Conservation (phyloP, 2,329 filamentous ascomycete genomes). For the Pseudocercospora fuligena region DNA sequence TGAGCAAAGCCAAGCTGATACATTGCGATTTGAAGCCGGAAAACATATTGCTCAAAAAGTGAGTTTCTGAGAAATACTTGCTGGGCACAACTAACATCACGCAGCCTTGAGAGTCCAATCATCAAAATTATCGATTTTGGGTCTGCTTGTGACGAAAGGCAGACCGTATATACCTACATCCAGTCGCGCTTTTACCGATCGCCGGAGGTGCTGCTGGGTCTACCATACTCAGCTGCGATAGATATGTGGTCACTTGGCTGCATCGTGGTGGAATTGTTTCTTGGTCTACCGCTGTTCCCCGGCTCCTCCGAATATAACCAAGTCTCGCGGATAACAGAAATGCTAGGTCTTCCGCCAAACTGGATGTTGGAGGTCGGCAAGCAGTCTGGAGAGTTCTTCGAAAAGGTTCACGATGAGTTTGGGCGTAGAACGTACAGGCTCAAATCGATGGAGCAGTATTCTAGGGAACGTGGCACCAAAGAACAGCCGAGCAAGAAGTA, state of each 20-base stretch:
- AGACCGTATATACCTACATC: constrained; percentile 99
- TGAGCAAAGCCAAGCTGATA: constrained; percentile 96
- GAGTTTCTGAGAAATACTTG: constrained; percentile 34
- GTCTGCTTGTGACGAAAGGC: constrained; percentile 95
- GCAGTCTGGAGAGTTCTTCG: constrained; percentile 95
- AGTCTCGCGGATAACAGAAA: constrained; percentile 94
- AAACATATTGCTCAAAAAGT: constrained; percentile 96
- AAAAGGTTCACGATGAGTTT: constrained; percentile 90
- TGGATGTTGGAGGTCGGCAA: constrained; percentile 99
- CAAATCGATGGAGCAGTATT: constrained; percentile 98
- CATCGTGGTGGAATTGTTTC: constrained; percentile 96
- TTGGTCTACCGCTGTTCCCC: constrained; percentile 91
- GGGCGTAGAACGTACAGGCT: constrained; percentile 87
- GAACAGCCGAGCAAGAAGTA: constrained; percentile 99
- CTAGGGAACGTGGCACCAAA: constrained; percentile 91
- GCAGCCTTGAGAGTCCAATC: constrained; percentile 88
- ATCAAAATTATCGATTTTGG: constrained; percentile 99
- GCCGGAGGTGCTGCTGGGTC: constrained; percentile 89
- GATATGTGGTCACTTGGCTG: constrained; percentile 99
- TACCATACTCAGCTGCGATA: constrained; percentile 97
- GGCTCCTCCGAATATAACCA: constrained; percentile 99
- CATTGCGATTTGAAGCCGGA: constrained; percentile 98
- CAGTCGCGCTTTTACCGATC: constrained; percentile 98
- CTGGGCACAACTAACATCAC: constrained; percentile 9
- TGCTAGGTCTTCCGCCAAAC: constrained; percentile 92